Percentiles rank a stretch among this genome's conserved stretches.
These are phyloP conservation scores for Fulvia fulva DNA, from an alignment of 2,329 filamentous ascomycete genomes.

Conservation along the genomic window DNA sequence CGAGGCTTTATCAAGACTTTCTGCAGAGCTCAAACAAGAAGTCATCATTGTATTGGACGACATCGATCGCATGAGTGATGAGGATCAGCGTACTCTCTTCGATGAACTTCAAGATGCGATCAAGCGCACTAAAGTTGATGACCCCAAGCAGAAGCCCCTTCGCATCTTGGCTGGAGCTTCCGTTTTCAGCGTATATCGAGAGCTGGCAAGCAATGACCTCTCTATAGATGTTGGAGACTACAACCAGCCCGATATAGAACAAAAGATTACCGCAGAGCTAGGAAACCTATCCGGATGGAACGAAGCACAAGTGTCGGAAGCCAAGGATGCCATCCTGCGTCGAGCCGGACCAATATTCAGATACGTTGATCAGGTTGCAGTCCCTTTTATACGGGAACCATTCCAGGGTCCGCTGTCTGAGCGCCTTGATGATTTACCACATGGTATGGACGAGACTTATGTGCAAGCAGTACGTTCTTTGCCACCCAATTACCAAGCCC, in stretches of 20 bases:
- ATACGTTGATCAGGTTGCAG: background rate
- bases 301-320: background rate
- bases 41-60: conserved; percentile 11
- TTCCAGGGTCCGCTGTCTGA: background rate
- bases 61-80: conserved; percentile 3
- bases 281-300: background rate
- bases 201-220: background rate
- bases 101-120: background rate
- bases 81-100: conserved; percentile 2
- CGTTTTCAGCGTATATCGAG: background rate
- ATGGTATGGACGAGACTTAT: background rate
- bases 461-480: background rate
- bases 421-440: background rate
- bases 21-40: conserved; percentile 1
- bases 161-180: background rate
- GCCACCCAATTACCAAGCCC: conserved; percentile 7
- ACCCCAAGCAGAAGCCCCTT: background rate
- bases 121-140: background rate
- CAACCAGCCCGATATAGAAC: background rate
- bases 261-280: background rate
- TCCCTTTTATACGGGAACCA: background rate
- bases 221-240: background rate
- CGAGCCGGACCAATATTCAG: background rate
- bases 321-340: background rate
- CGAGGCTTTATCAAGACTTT: conserved; percentile 5